A percentile compares a stretch with the other conserved stretches of the same genome.
Conservation (phyloP, 1,284 basidiomycete species). For the Chalciporus sp. region DNA sequence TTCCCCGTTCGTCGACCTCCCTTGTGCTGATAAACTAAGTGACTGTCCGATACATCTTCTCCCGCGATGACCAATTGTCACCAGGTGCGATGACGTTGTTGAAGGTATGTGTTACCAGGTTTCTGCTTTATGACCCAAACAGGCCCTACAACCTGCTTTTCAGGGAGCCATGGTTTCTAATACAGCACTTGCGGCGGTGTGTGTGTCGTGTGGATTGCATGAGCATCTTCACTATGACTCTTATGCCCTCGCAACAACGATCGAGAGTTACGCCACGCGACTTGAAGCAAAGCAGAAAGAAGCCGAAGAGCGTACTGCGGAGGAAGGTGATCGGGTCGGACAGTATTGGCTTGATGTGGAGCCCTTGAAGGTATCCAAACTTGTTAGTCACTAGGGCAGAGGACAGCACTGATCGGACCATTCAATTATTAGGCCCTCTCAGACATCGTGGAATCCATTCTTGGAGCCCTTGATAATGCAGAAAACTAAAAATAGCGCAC, state of each 20-base stretch:
- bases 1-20: slow-evolving; percentile 4
- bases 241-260: slow-evolving; percentile 47
- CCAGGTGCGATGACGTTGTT: slow-evolving; percentile 75
- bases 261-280: slow-evolving; percentile 55
- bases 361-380: slow-evolving; percentile 64
- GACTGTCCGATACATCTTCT: slow-evolving; percentile 71
- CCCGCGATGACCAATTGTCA: slow-evolving; percentile 59
- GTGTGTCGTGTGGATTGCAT: slow-evolving; percentile 66
- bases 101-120: slow-evolving; percentile 51
- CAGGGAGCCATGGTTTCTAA: slow-evolving; percentile 85
- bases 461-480: slow-evolving; percentile 58
- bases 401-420: slow-evolving; percentile 15
- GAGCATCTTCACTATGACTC: slow-evolving; percentile 62
- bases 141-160: slow-evolving; percentile 1
- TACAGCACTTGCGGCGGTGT: slow-evolving; percentile 69
- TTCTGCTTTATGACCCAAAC: slow-evolving; percentile 4
- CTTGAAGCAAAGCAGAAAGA: slow-evolving; percentile 54
- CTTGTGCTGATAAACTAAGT: slow-evolving; percentile 45
- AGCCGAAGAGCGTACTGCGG: slow-evolving; percentile 46
- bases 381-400: background rate
- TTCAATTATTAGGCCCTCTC: slow-evolving; percentile 56
- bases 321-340: slow-evolving; percentile 48
- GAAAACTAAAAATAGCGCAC: background rate
- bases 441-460: slow-evolving; percentile 75
- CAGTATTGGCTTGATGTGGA: slow-evolving; percentile 79